Evolutionary conservation across 306 rosid genomes (phyloP), one percentile per base, ranked within the genome.

Genomic region (Carpinus viminea): DNA sequence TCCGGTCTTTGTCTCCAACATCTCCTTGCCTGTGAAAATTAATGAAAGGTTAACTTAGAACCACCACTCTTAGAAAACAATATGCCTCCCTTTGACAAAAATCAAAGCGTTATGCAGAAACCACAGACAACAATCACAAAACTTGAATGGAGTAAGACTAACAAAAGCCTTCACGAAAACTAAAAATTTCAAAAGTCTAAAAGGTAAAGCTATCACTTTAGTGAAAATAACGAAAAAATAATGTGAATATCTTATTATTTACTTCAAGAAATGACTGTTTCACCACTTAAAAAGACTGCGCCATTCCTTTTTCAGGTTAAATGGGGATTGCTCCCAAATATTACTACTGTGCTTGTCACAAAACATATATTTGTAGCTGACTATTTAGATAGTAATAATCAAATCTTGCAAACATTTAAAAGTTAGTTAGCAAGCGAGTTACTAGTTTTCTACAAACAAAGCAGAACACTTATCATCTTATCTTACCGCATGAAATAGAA

Each of bases 11-110:
- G 69, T 85, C 79, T 52, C 81, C 89, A 59, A 56, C 74, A 55
- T 84, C 71, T 78, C 89, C 81, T 76, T 86, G 92, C 91, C 98
- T 94, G 69, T 59, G 55, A 69, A 28, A 68, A 80, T 64, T 36
- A 73, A 75, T 20, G 70, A 75, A 74, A 34, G 8, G 51, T 85
- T 76, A 48, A 57, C 16, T 48, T 5, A 28, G 68, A n/a, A 77
- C 64, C 66, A 28, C 45, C 34, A 75, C 54, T 36, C 76, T 70
- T 65, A 68, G 75, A 51, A 62, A 75, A 74, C 66, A 62, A 36
- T 34, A 51, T 55, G 56, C 20, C 56, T 70, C 61, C 60, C 34
- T 68, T 59, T 16, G 31, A 74, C 46, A 74, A 48, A 66, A 74
- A 78, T 50, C 53, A 71, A 74, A 70, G 69, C 41, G 56, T 50